Evolutionary conservation across 345 rosid species (phyloP).

Genomic region (Acer yangbiense): DNA sequence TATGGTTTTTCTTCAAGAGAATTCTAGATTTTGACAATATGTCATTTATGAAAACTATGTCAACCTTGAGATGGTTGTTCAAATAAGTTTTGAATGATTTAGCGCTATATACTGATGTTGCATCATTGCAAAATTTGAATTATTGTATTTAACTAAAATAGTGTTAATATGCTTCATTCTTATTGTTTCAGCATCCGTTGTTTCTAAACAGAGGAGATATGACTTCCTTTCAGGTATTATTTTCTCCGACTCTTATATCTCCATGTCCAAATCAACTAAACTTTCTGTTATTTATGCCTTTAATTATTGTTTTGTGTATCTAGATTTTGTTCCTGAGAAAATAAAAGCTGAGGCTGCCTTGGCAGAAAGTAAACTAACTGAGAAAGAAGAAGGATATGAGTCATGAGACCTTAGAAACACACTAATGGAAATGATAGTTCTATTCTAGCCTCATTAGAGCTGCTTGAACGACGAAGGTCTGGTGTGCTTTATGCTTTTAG

Average conservation of each 20-base stretch:
- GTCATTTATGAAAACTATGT: background rate
- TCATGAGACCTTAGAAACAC: background rate
- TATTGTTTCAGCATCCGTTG: constrained; percentile 65
- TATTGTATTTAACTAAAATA: background rate
- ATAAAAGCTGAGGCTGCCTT: constrained; percentile 63
- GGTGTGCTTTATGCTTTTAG: background rate
- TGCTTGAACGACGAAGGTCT: background rate
- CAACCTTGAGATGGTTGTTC: background rate
- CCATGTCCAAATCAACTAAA: background rate
- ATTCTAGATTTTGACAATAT: background rate
- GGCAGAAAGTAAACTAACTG: constrained; percentile 38
- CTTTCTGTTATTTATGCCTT: background rate
- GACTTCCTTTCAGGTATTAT: constrained; percentile 81
- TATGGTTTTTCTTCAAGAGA: background rate
- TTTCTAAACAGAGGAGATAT: constrained; percentile 52
- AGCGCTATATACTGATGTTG: background rate
- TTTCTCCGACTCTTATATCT: background rate
- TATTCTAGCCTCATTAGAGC: constrained; percentile 10
- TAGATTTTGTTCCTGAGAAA: constrained; percentile 83
- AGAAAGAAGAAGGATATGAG: constrained; percentile 36
- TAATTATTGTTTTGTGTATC: constrained; percentile 10
- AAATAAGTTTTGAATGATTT: background rate
- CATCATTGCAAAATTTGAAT: background rate
- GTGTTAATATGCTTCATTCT: constrained; percentile 10
- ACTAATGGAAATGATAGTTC: constrained; percentile 5